Conservation (phyloP, 306 rosid genomes). For the Casuarina equisetifolia region DNA sequence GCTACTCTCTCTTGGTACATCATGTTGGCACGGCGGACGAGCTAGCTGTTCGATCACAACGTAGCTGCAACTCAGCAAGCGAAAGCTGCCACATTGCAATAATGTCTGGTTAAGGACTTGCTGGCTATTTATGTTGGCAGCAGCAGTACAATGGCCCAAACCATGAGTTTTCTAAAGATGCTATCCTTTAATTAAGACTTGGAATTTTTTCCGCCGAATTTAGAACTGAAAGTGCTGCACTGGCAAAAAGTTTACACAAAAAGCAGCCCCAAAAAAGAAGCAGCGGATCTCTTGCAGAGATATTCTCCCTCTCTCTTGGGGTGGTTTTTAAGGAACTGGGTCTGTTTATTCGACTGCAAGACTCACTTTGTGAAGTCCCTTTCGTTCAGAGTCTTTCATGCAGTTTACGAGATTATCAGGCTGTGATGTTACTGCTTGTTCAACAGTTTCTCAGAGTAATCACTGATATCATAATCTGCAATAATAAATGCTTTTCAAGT, state of each 20-base stretch:
- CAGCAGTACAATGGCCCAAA: slow-evolving; percentile 35
- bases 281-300: neutral
- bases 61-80: neutral
- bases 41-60: neutral
- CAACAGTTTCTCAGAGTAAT: too few relatives aligned
- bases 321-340: neutral
- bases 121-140: slow-evolving; percentile 44
- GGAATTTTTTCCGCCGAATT: slow-evolving; percentile 34
- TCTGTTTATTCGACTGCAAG: too few relatives aligned
- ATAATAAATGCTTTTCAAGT: too few relatives aligned
- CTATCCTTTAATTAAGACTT: slow-evolving; percentile 30
- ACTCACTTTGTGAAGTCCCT: too few relatives aligned
- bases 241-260: slow-evolving; percentile 2
- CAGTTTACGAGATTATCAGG: too few relatives aligned
- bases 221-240: slow-evolving; percentile 21
- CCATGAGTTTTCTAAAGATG: slow-evolving; percentile 28
- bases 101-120: slow-evolving; percentile 29
- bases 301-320: neutral
- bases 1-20: neutral
- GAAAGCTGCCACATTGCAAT: slow-evolving; percentile 34
- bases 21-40: neutral
- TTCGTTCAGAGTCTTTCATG: too few relatives aligned
- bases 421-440: too few relatives aligned
- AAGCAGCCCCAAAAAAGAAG: slow-evolving; percentile 1
- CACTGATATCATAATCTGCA: too few relatives aligned